A percentile compares a stretch with the other conserved stretches of the same genome.
Evolutionary conservation across 1,139 yeast species (phyloP).

Genomic region (Yamadazyma mexicana): DNA sequence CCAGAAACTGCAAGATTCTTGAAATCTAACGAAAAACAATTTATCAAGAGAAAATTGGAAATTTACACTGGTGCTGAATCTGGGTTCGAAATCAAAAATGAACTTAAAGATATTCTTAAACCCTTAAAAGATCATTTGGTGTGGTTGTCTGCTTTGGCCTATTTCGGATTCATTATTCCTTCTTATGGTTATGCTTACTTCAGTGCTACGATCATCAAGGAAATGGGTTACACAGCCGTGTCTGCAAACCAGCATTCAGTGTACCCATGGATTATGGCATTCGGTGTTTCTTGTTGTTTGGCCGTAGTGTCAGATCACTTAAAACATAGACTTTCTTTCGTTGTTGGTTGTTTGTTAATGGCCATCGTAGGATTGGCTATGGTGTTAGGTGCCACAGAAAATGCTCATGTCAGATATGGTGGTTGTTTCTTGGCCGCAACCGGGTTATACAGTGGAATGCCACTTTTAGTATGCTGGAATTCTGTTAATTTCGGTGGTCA

Average conservation of each 20-base stretch:
- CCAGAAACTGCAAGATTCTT: slow-evolving; percentile 56
- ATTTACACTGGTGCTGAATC: slow-evolving; percentile 51
- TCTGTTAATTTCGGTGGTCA: slow-evolving; percentile 71
- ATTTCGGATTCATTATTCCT: slow-evolving; percentile 65
- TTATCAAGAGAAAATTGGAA: slow-evolving; percentile 55
- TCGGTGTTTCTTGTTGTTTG: slow-evolving; percentile 51
- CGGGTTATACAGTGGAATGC: slow-evolving; percentile 76
- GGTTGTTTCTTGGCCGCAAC: slow-evolving; percentile 68
- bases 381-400: slow-evolving; percentile 37
- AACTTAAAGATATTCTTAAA: slow-evolving; percentile 36
- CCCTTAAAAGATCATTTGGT: slow-evolving; percentile 50
- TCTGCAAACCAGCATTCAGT: slow-evolving; percentile 67
- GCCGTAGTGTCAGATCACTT: slow-evolving; percentile 51
- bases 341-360: slow-evolving; percentile 37
- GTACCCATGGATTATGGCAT: slow-evolving; percentile 70
- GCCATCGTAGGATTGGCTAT: slow-evolving; percentile 59
- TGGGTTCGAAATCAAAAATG: slow-evolving; percentile 51
- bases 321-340: slow-evolving; percentile 50
- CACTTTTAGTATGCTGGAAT: slow-evolving; percentile 70
- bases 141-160: slow-evolving; percentile 58
- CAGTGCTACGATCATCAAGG: slow-evolving; percentile 61
- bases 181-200: slow-evolving; percentile 74
- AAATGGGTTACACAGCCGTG: slow-evolving; percentile 59
- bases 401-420: slow-evolving; percentile 54
- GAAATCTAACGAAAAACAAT: slow-evolving; percentile 44